These are phyloP conservation scores for Rhodomyrtus tomentosa DNA, from an alignment of 345 rosid genomes.

Conservation along the genomic window DNA sequence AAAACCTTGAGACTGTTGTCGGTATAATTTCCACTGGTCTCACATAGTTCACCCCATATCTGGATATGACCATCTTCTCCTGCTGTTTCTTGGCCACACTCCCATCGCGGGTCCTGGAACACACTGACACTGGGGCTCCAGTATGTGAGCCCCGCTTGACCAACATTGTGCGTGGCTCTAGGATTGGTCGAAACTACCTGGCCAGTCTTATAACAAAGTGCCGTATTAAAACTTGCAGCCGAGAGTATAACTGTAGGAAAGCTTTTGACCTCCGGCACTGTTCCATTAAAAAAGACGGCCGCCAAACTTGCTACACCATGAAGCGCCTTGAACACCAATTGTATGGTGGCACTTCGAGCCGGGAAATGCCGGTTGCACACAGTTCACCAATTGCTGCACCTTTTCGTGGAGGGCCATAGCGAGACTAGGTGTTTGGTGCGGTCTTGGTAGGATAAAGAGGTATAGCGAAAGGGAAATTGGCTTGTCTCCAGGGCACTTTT, in stretches of 20 bases:
- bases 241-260: constrained; percentile 26
- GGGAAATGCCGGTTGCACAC: constrained; percentile 5
- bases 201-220: constrained; percentile 24
- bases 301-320: constrained; percentile 32
- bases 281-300: constrained; percentile 15
- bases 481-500: constrained; percentile 12
- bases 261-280: constrained; percentile 24
- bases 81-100: constrained; percentile 40
- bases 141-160: constrained; percentile 25
- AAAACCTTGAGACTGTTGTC: constrained; percentile 22
- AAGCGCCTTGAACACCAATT: constrained; percentile 33
- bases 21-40: constrained; percentile 11
- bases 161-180: constrained; percentile 33
- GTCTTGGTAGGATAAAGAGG: constrained; percentile 7
- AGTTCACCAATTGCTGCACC: constrained; percentile 16
- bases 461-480: constrained; percentile 19
- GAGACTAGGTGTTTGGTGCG: constrained; percentile 22
- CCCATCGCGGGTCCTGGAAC: constrained; percentile 46
- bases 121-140: constrained; percentile 57
- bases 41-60: constrained; percentile 32
- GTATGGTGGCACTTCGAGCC: constrained; percentile 17
- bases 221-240: constrained; percentile 19
- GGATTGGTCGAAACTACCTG: constrained; percentile 37
- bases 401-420: constrained; percentile 17
- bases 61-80: constrained; percentile 40